Base-by-base conservation (phyloP, 306 rosid species). In the Quercus wislizeni region DNA sequence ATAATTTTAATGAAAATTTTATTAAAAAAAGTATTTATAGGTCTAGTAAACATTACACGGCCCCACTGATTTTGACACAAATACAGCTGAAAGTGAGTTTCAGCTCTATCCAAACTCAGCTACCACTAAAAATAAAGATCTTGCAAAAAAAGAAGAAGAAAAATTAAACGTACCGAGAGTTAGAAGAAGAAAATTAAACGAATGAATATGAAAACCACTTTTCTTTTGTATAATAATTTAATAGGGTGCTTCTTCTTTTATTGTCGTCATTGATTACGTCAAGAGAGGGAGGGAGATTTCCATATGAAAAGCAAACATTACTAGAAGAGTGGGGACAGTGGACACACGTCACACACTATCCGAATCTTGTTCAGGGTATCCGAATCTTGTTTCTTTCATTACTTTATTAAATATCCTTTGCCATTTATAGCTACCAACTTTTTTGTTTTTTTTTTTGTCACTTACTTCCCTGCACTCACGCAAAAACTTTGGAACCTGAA, bases 291-390 rank as follows among this genome's bases (percentile, higher is more conserved):
- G 41, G 41, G 41, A 35, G 41, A 35, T 35, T 35, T 35, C 41
- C 74, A 33, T 5, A 6, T 6, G 41, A 35, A 33, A 35, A 1
- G 41, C 41, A 35, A 35, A 35, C 7, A 5, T 35, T 35, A 5
- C 6, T 0, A 33, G 38, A 33, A 33, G 38, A 76, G 87, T 2
- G 82, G 76, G 84, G 84, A 84, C 23, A 23, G 82, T 73, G 84
- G 84, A 84, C 23, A 23, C 23, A 23, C 23, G 23, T 23, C 23
- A 23, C 23, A 23, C 23, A 23, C 1, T 23, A 23, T 23, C 23
- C 23, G 23, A 23, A 23, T 23, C n/a, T n/a, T n/a, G n/a, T n/a
- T n/a, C 23, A 69, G 49, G n/a, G 46, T 31, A 30, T 27, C 28
- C 17, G 81, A 77, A 56, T 78, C 72, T 82, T 73, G 76, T 77